These are phyloP conservation scores for Panellus pusillus DNA, from an alignment of 768 basidiomycete species.

Conservation along the genomic window DNA sequence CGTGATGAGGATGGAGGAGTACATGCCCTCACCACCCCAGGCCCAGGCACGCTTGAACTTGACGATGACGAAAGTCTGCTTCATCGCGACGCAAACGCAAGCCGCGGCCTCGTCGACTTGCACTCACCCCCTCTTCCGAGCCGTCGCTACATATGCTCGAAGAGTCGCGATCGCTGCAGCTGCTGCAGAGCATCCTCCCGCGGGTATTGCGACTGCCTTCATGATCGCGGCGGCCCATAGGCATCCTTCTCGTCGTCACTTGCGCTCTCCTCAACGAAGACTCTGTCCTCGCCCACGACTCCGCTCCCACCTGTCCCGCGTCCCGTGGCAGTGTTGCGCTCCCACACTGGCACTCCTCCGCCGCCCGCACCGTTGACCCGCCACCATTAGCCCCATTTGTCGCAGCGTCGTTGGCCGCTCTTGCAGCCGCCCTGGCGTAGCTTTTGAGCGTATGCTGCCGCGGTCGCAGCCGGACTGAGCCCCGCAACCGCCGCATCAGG, in stretches of 20 bases:
- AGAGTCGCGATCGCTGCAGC: no score
- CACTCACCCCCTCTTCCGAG: no score
- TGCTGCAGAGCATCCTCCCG: conserved; percentile 15
- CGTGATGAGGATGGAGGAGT: no score
- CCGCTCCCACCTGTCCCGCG: conserved; percentile 21
- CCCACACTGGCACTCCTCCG: conserved; percentile 21
- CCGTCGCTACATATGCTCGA: no score
- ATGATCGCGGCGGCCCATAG: conserved; percentile 37
- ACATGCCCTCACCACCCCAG: no score
- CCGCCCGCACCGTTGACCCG: conserved; percentile 55
- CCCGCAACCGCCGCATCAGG: conserved; percentile 53
- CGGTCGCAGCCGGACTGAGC: conserved; percentile 85
- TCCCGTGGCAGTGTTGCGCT: no score
- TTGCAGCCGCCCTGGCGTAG: conserved; percentile 65
- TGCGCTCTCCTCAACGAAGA: conserved; percentile 72
- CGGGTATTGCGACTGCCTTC: neutral
- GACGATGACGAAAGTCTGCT: no score
- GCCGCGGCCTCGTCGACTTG: no score
- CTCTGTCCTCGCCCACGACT: conserved; percentile 64
- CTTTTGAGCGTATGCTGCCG: conserved; percentile 90
- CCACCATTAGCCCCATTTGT: conserved; percentile 33
- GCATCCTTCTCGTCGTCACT: conserved; percentile 45
- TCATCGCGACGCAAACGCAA: no score
- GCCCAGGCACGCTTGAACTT: no score
- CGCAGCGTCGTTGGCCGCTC: conserved; percentile 36